Base-by-base conservation (phyloP, 176 grass and related monocot species). In the Dactylis glomerata region DNA sequence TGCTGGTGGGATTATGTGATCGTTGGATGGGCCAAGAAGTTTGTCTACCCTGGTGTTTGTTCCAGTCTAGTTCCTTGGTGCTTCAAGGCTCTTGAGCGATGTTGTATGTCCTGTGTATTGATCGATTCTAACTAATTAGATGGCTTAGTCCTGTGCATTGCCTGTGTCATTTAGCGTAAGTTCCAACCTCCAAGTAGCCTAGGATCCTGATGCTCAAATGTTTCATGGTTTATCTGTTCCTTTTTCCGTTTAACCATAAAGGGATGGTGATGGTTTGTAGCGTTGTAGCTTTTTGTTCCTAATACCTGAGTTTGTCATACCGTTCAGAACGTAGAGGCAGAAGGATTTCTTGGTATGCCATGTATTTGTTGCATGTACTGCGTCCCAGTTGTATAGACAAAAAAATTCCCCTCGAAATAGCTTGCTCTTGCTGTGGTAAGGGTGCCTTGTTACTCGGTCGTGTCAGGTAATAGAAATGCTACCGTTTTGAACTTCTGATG, bases 111-210 rank as follows among this genome's bases (percentile, higher is more conserved):
- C 10, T 65, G 0, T 87, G 81, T 81, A 83, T 78, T 55, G 56
- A 46, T 89, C 75, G 57, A 80, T 56, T 80, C 68, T 66, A 84
- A 62, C 59, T 80, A 57, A 63, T 75, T 91, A 87, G 80, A 69
- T 87, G 47, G 32, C 76, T 36, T 90, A 87, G 89, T 78, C 76
- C 68, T 81, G 47, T 84, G 71, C 82, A 80, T 75, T 89, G 68
- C 26, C 47, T 75, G 80, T 83, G 68, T 69, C 31, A 42, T 80
- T 70, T 91, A 91, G 76, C 51, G 31, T 80, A 81, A 85, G 47
- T 55, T 81, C 52, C 42, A 68, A n/a, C 42, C 65, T 75, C 27
- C 27, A 58, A 64, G 41, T 87, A 91, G 85, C 58, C 74, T 87
- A 91, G 85, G 42, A 61, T 51, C 50, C 31, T 81, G 85, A 91